Evolutionary conservation across 2,329 filamentous ascomycete species (phyloP).

Genomic region (Pseudocercospora fuligena): DNA sequence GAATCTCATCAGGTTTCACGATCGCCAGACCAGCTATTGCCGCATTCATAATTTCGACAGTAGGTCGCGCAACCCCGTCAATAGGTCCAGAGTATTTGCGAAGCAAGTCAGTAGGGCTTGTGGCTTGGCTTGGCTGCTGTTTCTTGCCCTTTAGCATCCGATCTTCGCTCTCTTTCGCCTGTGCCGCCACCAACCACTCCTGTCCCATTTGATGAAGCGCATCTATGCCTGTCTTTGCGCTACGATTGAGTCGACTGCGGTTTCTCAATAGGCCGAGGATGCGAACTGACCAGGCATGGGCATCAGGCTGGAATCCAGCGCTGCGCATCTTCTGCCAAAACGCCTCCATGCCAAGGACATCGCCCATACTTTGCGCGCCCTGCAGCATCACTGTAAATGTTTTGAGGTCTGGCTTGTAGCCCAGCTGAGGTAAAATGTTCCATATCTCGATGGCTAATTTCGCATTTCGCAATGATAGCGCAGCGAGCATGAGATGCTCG

Average conservation of each 20-base stretch:
- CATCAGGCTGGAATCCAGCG: slow-evolving; percentile 66
- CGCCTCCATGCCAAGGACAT: slow-evolving; percentile 63
- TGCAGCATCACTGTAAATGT: slow-evolving; percentile 77
- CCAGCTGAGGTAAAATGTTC: slow-evolving; percentile 61
- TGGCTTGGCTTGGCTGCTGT: slow-evolving; percentile 23
- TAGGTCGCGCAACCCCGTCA: slow-evolving; percentile 60
- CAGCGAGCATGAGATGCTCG: slow-evolving; percentile 53
- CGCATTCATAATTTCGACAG: slow-evolving; percentile 70
- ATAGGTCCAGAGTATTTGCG: slow-evolving; percentile 33
- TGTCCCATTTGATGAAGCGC: slow-evolving; percentile 70
- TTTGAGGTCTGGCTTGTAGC: slow-evolving; percentile 62
- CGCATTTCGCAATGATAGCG: slow-evolving; percentile 50
- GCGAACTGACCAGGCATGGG: slow-evolving; percentile 70
- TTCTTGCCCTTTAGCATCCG: slow-evolving; percentile 13
- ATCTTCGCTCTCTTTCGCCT: slow-evolving; percentile 26
- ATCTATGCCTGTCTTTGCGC: slow-evolving; percentile 61
- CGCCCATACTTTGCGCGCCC: slow-evolving; percentile 67
- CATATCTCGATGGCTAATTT: slow-evolving; percentile 58
- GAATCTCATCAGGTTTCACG: slow-evolving; percentile 56
- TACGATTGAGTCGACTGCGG: slow-evolving; percentile 32
- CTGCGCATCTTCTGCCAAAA: slow-evolving; percentile 69
- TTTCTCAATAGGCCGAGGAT: slow-evolving; percentile 69
- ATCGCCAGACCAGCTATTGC: slow-evolving; percentile 67
- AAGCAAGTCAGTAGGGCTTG: slow-evolving; percentile 26
- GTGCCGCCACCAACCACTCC: slow-evolving; percentile 57